Base-by-base conservation (phyloP, 805 yeast species). In the Metschnikowia arizonensis region DNA sequence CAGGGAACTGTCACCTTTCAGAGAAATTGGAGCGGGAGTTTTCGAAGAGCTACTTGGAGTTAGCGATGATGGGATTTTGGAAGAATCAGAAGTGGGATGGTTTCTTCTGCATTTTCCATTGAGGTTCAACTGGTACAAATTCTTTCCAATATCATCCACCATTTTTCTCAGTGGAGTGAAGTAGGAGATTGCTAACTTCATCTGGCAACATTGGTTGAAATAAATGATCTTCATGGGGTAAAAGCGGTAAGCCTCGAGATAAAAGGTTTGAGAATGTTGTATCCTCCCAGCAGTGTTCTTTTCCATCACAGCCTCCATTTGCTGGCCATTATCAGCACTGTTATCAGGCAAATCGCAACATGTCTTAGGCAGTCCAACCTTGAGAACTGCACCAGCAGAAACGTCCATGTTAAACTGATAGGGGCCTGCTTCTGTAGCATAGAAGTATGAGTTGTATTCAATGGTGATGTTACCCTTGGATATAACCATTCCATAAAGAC, bases 191-290 rank as follows among this genome's bases (percentile, higher is more conserved):
- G 12, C 8, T 30, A 26, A 37, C 11, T 18, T 37, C 40, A 28
- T 26, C 24, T 24, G 28, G 19, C 32, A 37, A 28, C 40, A 37
- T 18, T 25, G n/a, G 44, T 50, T 48, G 39, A 45, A 46, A 26
- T 19, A 42, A n/a, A 50, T 46, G 17, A 50, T 29, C 23, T 33
- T 40, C n/a, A 47, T 31, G 2, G 53, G 50, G 32, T 47, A 50
- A 11, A 34, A 45, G 3, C 21, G 28, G 10, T 42, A 39, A 2
- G 19, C 45, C 11, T 19, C 24, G 12, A 50, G 46, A 15, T 28
- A n/a, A 21, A 47, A 33, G 4, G 29, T 32, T 17, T 32, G 21
- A 9, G 34, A 3, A 12, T 9, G 34, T 32, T 10, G 25, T 14
- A 1, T 12, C 30, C 23, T 5, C 11, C 21, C 24, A n/a, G n/a